Conservation (phyloP, 2,329 filamentous ascomycete genomes). For the Colletotrichum horii region DNA sequence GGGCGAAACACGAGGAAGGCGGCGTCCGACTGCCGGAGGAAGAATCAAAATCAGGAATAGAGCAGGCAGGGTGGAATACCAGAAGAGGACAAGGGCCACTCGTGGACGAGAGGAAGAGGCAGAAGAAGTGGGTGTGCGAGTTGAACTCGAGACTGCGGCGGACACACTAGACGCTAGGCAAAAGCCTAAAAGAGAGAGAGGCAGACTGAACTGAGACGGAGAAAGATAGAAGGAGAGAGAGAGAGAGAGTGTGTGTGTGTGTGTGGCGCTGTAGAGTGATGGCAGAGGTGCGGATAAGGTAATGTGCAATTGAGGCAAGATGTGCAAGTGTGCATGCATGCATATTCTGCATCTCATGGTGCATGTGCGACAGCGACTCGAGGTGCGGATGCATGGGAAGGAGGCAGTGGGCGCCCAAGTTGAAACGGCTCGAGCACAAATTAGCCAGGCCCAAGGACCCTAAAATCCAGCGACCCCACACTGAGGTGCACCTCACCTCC, state of each 20-base stretch:
- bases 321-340: slow-evolving; percentile 8
- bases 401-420: neutral
- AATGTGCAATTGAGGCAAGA: slow-evolving; percentile 1
- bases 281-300: neutral
- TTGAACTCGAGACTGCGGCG: neutral
- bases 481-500: too few species aligned
- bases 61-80: neutral
- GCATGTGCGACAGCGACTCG: neutral
- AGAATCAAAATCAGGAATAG: slow-evolving; percentile 17
- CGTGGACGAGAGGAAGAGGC: neutral
- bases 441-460: neutral
- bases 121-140: neutral
- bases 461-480: neutral
- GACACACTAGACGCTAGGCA: neutral
- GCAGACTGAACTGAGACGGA: neutral
- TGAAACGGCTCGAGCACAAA: slow-evolving; percentile 19
- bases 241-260: too few species aligned
- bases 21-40: slow-evolving; percentile 16
- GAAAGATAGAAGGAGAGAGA: neutral
- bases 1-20: slow-evolving; percentile 15
- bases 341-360: slow-evolving; percentile 1
- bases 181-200: neutral
- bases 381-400: neutral
- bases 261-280: neutral
- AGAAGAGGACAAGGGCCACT: slow-evolving; percentile 7